Evolutionary conservation across 2,329 filamentous ascomycete genomes (phyloP), one percentile per base, ranked within the genome.

Genomic region (Hansfordia pulvinata): DNA sequence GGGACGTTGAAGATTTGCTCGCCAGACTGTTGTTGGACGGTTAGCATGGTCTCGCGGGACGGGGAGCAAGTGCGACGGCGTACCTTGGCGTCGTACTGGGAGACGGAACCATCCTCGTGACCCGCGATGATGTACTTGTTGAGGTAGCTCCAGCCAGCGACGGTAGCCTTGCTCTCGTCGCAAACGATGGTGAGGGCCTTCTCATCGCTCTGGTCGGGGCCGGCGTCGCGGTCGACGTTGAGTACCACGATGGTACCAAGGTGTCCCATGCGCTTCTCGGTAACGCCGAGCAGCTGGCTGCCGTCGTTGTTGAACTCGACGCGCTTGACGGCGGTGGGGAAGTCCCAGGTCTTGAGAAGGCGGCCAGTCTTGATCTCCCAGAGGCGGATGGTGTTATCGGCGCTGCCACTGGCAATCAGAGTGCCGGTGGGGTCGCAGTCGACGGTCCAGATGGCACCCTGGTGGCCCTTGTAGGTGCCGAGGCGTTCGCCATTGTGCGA

Each of bases 391-490:
- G 88, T 94, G 69, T 96, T 96, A 64, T 98, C 90, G 57, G 90
- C 90, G 44, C 86, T 90, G 46, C 90, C 90, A 35, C 83, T 92
- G 49, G 88, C 90, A 50, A 96, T 77, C 50, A 98, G 73, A 46
- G 81, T 83, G 38, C 79, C 82, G 46, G 85, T 85, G 39, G 88
- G 86, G 62, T 93, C 83, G 49, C 93, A 79, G 52, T 98, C 90
- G 57, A 98, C 81, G 36, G 90, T 94, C 90, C 90, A 98, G 64
- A 98, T 81, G 46, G 90, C 88, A 60, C 90, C 90, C 57, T 92
- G 80, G 62, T 98, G 90, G 55, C 90, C 90, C 52, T 83, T 77
- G 64, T 96, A 98, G 44, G 88, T 90, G 48, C 90, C 90, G 47
- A 96, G 71, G 47, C 90, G 81, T 68, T 98, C 90, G 62, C 90